phyloP scores from a whole-genome alignment of 2,329 filamentous ascomycete species.

The Aschersonia sp. region DNA sequence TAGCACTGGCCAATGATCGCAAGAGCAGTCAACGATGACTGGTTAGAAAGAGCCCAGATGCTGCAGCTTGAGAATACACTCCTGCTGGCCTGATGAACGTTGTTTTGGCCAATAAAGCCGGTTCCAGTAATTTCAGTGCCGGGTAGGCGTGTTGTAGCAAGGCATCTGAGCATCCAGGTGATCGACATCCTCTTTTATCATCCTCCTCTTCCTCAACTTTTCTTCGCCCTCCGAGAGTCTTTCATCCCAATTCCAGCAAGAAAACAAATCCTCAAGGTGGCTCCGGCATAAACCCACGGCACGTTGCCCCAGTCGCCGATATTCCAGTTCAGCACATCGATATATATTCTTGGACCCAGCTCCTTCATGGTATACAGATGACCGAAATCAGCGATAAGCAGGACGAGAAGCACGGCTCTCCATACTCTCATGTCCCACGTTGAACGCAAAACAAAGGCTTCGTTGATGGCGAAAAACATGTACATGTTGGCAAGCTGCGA shows the following conservation, averaged over 20 bases:
- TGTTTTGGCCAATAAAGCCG: no score
- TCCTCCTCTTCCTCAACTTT: neutral
- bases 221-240: conserved; percentile 10
- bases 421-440: conserved; percentile 57
- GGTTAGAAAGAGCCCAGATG: no score
- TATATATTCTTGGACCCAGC: conserved; percentile 49
- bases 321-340: conserved; percentile 47
- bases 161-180: no score
- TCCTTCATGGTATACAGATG: conserved; percentile 53
- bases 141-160: no score
- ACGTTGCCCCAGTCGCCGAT: conserved; percentile 55
- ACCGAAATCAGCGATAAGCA: conserved; percentile 63
- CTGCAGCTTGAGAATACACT: no score
- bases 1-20: no score
- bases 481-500: conserved; percentile 69
- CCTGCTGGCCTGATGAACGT: no score
- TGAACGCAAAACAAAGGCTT: conserved; percentile 58
- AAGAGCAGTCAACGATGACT: no score
- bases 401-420: conserved; percentile 48
- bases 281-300: conserved; percentile 54
- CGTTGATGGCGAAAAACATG: conserved; percentile 61
- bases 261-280: conserved; percentile 43
- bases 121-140: no score
- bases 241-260: conserved; percentile 39
- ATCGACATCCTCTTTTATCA: no score